A percentile compares a stretch with the other conserved stretches of the same genome.
Conservation (phyloP, 2,329 filamentous ascomycete species). For the Exophiala phaeomuriformis region DNA sequence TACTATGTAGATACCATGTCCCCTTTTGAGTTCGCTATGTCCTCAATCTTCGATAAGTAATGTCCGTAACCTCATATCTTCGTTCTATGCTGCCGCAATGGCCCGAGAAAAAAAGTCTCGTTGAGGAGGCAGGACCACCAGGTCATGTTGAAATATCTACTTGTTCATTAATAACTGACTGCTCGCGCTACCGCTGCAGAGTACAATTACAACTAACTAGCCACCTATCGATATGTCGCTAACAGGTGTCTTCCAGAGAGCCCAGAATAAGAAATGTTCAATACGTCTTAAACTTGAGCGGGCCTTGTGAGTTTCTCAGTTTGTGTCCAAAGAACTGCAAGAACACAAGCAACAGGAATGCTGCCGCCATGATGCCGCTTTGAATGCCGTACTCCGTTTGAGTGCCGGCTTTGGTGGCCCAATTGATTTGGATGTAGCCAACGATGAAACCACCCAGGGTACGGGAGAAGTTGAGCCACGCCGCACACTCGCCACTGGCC, state of each 20-base stretch:
- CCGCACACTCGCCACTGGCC: conserved; percentile 45
- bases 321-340: conserved; percentile 34
- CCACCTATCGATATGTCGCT: background rate
- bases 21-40: no score
- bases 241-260: background rate
- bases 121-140: no score
- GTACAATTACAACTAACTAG: background rate
- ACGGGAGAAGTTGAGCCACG: conserved; percentile 45
- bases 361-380: conserved; percentile 35
- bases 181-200: background rate
- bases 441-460: conserved; percentile 41
- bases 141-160: background rate
- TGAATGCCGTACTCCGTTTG: conserved; percentile 41
- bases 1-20: no score
- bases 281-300: conserved; percentile 30
- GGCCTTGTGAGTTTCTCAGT: conserved; percentile 33
- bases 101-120: no score
- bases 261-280: background rate
- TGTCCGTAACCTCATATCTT: no score
- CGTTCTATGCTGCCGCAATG: no score
- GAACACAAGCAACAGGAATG: conserved; percentile 32
- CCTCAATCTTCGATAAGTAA: no score
- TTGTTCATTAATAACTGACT: background rate
- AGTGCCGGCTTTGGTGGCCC: conserved; percentile 41
- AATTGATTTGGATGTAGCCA: conserved; percentile 42